These are phyloP conservation scores for Laetiporus sulphureus DNA, from an alignment of 1,284 basidiomycete genomes.

Conservation along the genomic window DNA sequence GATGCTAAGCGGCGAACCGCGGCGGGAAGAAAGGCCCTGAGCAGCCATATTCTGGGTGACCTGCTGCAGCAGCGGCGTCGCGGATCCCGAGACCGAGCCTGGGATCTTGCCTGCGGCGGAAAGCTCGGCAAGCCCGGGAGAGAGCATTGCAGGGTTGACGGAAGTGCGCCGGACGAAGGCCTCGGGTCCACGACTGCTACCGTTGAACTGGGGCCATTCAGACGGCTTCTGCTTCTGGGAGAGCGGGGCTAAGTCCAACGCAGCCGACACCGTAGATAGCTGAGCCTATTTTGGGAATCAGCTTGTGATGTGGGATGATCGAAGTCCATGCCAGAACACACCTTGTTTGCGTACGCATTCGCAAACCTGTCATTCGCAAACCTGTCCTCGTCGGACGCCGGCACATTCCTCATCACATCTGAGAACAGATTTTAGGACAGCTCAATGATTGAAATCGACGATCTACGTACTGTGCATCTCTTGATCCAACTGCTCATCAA, in stretches of 20 bases:
- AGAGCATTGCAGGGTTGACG: slow-evolving; percentile 66
- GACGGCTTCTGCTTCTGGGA: slow-evolving; percentile 80
- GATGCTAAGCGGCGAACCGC: slow-evolving; percentile 61
- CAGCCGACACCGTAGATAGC: slow-evolving; percentile 87
- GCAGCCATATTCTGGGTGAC: too few species aligned
- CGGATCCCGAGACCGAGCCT: slow-evolving; percentile 46
- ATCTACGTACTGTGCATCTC: slow-evolving; percentile 78
- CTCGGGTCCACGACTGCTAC: slow-evolving; percentile 53
- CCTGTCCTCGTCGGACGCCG: slow-evolving; percentile 90
- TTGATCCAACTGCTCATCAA: slow-evolving; percentile 85
- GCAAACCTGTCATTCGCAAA: slow-evolving; percentile 77
- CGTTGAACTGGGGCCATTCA: slow-evolving; percentile 90
- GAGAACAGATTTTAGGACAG: slow-evolving; percentile 1
- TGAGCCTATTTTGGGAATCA: slow-evolving; percentile 29
- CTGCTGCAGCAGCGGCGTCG: slow-evolving; percentile 58
- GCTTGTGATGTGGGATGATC: too few species aligned
- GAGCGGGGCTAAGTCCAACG: slow-evolving; percentile 86
- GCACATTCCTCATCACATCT: slow-evolving; percentile 90
- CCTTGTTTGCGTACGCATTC: slow-evolving; percentile 58
- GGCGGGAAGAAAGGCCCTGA: slow-evolving; percentile 55
- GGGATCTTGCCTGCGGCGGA: slow-evolving; percentile 34
- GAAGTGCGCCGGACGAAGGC: slow-evolving; percentile 53
- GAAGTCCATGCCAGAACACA: too few species aligned
- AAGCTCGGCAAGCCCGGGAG: slow-evolving; percentile 44
- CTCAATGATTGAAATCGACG: slow-evolving; percentile 5